These are phyloP conservation scores for Vararia minispora DNA, from an alignment of 768 basidiomycete genomes.

Conservation along the genomic window DNA sequence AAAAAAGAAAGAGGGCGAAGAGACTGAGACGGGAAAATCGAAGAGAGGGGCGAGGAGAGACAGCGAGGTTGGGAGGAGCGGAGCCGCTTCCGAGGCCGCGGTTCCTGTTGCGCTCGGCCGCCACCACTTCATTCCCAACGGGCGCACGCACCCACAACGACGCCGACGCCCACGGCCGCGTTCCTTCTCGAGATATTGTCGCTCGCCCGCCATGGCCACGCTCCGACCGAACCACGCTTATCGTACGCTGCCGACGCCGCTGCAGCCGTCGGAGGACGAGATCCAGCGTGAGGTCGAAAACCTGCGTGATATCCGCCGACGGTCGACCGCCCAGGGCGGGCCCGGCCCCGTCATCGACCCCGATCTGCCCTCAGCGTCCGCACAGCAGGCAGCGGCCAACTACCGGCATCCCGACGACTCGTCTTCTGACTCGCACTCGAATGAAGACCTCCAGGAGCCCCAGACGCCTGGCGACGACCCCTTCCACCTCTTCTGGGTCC, in stretches of 20 bases:
- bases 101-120: no score
- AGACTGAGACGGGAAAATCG: no score
- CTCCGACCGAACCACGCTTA: no score
- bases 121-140: no score
- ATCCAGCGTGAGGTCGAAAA: conserved; percentile 83
- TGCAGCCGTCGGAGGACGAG: conserved; percentile 77
- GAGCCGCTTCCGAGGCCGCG: no score
- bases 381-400: conserved; percentile 34
- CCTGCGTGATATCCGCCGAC: conserved; percentile 70
- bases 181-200: no score
- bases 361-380: conserved; percentile 72
- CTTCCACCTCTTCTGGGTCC: conserved; percentile 96
- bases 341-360: conserved; percentile 84
- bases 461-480: conserved; percentile 54
- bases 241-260: conserved; percentile 19
- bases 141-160: no score
- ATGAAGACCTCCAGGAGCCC: conserved; percentile 28
- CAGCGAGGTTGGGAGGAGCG: no score
- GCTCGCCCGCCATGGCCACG: no score
- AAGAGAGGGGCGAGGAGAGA: no score
- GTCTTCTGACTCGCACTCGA: conserved; percentile 24
- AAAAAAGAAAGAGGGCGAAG: no score
- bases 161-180: no score
- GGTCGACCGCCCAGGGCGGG: conserved; percentile 62
- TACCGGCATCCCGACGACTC: conserved; percentile 32